Base-by-base conservation (phyloP, 129 eudicot species). In the Sambucus nigra region DNA sequence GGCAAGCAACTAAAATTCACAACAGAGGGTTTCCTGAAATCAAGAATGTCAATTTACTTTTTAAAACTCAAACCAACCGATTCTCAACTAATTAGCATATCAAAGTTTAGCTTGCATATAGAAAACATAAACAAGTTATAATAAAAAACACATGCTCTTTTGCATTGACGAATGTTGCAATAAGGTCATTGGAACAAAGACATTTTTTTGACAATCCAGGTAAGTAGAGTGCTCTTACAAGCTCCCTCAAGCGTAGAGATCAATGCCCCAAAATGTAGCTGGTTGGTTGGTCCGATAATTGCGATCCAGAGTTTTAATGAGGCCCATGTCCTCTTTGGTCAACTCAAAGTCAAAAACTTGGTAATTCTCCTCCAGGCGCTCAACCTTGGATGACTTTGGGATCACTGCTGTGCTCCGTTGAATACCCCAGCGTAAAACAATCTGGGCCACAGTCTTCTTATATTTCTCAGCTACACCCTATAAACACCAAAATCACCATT, bases 401-500 rank as follows among this genome's bases (percentile, higher is more conserved):
- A 88, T 83, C 49, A 88, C 84, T 24, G 77, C 77, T 10, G 91
- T 80, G 79, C 77, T 72, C 39, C 94, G 68, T 61, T 88, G 94
- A 55, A 88, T 80, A 14, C 96, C 96, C 96, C 96, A 88, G 9
- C 96, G 80, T 0, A 88, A 87, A 69, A 76, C 84, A 68, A 88
- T 76, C 65, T 88, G 96, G 2, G 91, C 94, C 0, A 70, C 78
- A 0, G 84, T 71, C 79, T 75, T 83, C 66, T 83, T 88, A 66
- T 88, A 80, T 60, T 88, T 88, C 72, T 72, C 88, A 8, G 83
- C 79, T 21, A 88, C 59, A 40, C 78, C 82, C 96, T 88, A 68
- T 22, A 49, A 26, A 48, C 58, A 29, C 35, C 35, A 29, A 29
- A n/a, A n/a, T n/a, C n/a, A n/a, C 8, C 35, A 29, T 29, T 29